Base-by-base conservation (phyloP, 2,329 filamentous ascomycete species). In the Colletotrichum tabaci region DNA sequence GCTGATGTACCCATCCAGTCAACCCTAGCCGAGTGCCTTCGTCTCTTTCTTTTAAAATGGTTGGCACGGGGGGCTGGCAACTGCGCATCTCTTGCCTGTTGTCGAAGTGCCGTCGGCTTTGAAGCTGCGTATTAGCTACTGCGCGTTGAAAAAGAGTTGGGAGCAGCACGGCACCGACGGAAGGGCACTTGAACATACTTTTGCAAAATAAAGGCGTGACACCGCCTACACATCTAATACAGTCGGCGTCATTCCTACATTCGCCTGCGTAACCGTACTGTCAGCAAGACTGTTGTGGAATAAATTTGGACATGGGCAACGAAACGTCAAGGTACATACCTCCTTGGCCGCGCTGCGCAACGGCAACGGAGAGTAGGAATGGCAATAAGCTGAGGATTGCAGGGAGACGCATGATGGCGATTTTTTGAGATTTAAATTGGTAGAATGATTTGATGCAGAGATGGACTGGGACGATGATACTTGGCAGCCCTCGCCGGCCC, bases 141-240 rank as follows among this genome's bases (percentile, higher is more conserved):
- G 35, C n/a, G 6, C 1, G 4, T 15, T 23, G 18, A 2, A n/a
- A 10, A 9, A 23, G 2, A 13, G 9, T 13, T 15, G 35, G 6
- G 16, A 3, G 13, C 16, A 10, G 30, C 30, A 42, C n/a, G n/a
- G 13, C 18, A 15, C 15, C 10, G 21, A 23, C 2, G 1, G 2
- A 23, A n/a, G 21, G 38, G 40, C 46, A 38, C 5, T 21, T 5
- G 3, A 8, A 23, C 21, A n/a, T 67, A 63, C 58, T 67, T 18
- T 63, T 67, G 50, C 65, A 67, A 21, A 67, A 30, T 6, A 67
- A 50, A 5, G 65, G 65, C 7, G 57, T 67, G 30, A 35, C 30
- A 16, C 35, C 44, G 15, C 38, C 30, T 2, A 67, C 49, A 30
- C 65, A 67, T 49, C 65, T 30, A 5, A 67, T 67, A 42, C 57